A percentile compares a stretch with the other conserved stretches of the same genome.
Conservation (phyloP, 768 basidiomycete species). For the Sarcodon sp. region DNA sequence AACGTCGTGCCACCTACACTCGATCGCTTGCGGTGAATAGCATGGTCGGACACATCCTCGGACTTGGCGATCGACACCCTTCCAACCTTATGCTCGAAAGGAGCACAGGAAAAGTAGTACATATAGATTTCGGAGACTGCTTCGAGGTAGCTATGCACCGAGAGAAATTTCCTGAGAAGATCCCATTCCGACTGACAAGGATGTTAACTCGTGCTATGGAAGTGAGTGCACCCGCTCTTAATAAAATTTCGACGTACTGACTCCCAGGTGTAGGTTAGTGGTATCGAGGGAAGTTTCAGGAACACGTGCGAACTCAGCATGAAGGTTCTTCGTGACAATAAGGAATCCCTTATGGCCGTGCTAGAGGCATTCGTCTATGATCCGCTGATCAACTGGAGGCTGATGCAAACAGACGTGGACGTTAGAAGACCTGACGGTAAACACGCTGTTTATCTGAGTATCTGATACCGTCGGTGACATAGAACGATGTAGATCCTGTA, state of each 20-base stretch:
- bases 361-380: slow-evolving; percentile 98
- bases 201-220: slow-evolving; percentile 99
- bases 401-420: slow-evolving; percentile 78
- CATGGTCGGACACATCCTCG: slow-evolving; percentile 98
- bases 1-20: slow-evolving; percentile 91
- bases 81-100: slow-evolving; percentile 90
- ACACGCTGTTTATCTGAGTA: slow-evolving; percentile 4
- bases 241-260: not conserved
- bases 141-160: slow-evolving; percentile 97
- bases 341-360: slow-evolving; percentile 98
- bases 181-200: slow-evolving; percentile 94
- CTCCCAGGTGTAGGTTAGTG: slow-evolving; percentile 61
- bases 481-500: slow-evolving; percentile 35
- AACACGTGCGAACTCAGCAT: slow-evolving; percentile 97
- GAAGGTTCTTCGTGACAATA: slow-evolving; percentile 91
- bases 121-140: slow-evolving; percentile 97
- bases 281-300: slow-evolving; percentile 94
- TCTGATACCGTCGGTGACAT: slow-evolving; percentile 8
- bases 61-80: slow-evolving; percentile 95
- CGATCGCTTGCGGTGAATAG: slow-evolving; percentile 92
- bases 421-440: slow-evolving; percentile 56
- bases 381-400: slow-evolving; percentile 93
- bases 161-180: slow-evolving; percentile 98
- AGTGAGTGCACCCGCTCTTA: slow-evolving; percentile 29
- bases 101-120: slow-evolving; percentile 87